Percentiles rank a stretch among this genome's conserved stretches.
Evolutionary conservation across 495 filamentous ascomycete genomes (phyloP).

Genomic region (Lineolata rhizophorae): DNA sequence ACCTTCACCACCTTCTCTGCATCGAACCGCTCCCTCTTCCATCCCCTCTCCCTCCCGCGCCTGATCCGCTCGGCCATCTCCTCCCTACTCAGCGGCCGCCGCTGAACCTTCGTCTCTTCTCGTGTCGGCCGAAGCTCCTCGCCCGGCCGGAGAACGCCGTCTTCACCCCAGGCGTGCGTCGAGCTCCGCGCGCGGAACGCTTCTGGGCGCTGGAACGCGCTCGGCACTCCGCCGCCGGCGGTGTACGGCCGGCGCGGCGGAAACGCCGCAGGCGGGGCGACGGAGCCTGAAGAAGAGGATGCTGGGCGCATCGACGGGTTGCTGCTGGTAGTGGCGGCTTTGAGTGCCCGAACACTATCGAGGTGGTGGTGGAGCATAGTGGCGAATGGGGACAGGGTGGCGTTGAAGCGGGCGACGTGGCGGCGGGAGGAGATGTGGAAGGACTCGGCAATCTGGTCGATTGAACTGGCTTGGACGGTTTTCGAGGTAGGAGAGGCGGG

Average conservation of each 20-base stretch:
- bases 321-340: background rate
- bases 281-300: background rate
- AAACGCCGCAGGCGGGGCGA: background rate
- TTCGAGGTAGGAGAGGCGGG: background rate
- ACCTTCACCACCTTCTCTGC: background rate
- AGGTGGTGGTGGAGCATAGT: background rate
- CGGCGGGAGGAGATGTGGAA: background rate
- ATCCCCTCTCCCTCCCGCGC: background rate
- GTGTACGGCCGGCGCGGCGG: background rate
- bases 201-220: too few relatives aligned
- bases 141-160: too few relatives aligned
- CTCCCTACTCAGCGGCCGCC: background rate
- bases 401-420: background rate
- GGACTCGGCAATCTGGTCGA: background rate
- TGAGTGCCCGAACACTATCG: background rate
- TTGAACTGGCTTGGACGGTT: background rate
- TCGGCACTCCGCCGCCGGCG: too few relatives aligned
- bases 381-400: background rate
- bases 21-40: background rate
- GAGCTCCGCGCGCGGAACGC: too few relatives aligned
- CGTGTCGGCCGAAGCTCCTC: too few relatives aligned
- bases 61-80: background rate
- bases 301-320: background rate
- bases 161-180: too few relatives aligned
- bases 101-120: background rate